phyloP scores from a whole-genome alignment of 1,139 yeast genomes.

The Candida tunisiensis region DNA sequence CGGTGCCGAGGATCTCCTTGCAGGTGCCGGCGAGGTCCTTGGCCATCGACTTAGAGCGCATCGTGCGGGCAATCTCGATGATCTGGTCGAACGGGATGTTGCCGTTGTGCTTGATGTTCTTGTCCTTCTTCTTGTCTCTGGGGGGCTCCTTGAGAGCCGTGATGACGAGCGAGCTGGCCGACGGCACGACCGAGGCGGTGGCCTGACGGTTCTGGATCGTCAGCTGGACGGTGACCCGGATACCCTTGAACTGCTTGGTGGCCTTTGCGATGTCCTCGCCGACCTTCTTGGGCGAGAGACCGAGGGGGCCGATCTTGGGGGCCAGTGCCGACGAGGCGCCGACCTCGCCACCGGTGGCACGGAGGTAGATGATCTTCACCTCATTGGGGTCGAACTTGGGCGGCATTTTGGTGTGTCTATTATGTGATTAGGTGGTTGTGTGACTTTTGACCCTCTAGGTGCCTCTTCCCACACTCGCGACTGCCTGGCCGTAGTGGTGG shows the following conservation, averaged over 20 bases:
- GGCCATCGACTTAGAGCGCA: constrained; percentile 97
- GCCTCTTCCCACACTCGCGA: no score
- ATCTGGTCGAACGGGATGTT: constrained; percentile 96
- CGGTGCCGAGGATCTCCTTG: constrained; percentile 99
- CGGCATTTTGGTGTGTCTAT: no score
- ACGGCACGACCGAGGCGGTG: constrained; percentile 95
- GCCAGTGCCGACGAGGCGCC: constrained; percentile 99
- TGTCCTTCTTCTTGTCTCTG: constrained; percentile 99
- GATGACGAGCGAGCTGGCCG: constrained; percentile 98
- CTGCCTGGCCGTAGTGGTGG: no score
- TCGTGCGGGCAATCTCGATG: constrained; percentile 93
- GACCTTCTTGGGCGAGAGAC: constrained; percentile 99
- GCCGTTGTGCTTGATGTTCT: constrained; percentile 99
- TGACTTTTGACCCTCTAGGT: no score
- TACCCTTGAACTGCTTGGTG: constrained; percentile 98
- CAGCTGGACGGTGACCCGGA: constrained; percentile 96
- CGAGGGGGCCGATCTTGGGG: constrained; percentile 99
- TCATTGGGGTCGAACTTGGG: constrained; percentile 75
- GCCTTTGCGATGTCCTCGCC: constrained; percentile 99
- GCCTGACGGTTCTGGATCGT: constrained; percentile 99
- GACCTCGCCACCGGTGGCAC: constrained; percentile 99
- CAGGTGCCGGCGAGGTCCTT: constrained; percentile 92
- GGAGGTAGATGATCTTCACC: constrained; percentile 96
- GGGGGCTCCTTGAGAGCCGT: constrained; percentile 99
- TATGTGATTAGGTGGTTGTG: no score